Percentiles rank a stretch among this genome's conserved stretches.
phyloP scores from a whole-genome alignment of 2,329 filamentous ascomycete genomes.

The Monascus ruber region DNA sequence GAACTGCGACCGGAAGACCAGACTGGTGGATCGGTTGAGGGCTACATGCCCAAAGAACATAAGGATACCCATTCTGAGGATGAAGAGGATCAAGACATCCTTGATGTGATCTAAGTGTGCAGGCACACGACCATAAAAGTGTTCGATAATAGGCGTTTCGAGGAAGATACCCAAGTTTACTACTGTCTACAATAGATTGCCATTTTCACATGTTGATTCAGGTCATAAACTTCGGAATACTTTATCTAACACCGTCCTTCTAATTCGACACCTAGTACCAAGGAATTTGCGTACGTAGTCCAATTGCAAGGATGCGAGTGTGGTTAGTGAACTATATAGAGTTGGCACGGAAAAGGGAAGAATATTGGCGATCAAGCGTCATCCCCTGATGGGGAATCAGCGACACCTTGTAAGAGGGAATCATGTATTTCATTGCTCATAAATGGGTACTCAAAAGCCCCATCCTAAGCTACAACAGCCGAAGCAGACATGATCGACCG shows the following conservation, averaged over 20 bases:
- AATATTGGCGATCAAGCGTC: conserved; percentile 86
- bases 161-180: conserved; percentile 10
- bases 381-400: conserved; percentile 62
- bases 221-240: conserved; percentile 1
- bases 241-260: too few species aligned
- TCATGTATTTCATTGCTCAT: conserved; percentile 31
- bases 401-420: conserved; percentile 65
- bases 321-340: too few species aligned
- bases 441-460: conserved; percentile 13
- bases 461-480: conserved; percentile 19
- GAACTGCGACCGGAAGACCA: conserved; percentile 21
- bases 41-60: conserved; percentile 23
- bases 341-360: conserved; percentile 13
- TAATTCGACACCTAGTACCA: too few species aligned
- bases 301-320: too few species aligned
- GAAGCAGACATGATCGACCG: conserved; percentile 18
- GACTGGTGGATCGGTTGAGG: conserved; percentile 31
- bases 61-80: conserved; percentile 6
- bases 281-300: too few species aligned
- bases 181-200: too few species aligned
- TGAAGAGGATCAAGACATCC: conserved; percentile 40
- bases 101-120: conserved; percentile 27
- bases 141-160: neutral
- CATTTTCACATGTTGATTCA: conserved; percentile 1
- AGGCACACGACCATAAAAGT: conserved; percentile 4